Percentiles rank a stretch among this genome's conserved stretches.
These are phyloP conservation scores for Saussurea involucrata DNA, from an alignment of 129 eudicot species.

Conservation along the genomic window DNA sequence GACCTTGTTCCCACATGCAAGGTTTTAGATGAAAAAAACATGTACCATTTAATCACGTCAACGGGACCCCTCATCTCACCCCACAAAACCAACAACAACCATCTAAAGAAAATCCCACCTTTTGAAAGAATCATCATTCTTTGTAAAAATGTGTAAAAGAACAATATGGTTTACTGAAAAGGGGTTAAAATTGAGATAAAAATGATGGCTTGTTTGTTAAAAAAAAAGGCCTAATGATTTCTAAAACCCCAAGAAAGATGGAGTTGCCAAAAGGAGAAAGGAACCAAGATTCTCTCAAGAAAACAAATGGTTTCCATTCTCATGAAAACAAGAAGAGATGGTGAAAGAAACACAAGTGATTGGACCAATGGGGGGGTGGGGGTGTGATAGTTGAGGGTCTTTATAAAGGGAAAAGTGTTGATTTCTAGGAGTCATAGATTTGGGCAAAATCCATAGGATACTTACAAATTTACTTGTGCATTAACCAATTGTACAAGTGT, in stretches of 20 bases:
- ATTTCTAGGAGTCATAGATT: slow-evolving; percentile 31
- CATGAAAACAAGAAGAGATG: slow-evolving; percentile 24
- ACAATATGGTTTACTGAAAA: neutral
- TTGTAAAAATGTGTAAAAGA: neutral
- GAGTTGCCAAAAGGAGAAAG: slow-evolving; percentile 41
- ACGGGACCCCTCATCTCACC: neutral
- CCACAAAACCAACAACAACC: neutral
- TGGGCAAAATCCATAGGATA: slow-evolving; percentile 31
- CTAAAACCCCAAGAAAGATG: neutral
- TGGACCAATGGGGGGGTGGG: slow-evolving; percentile 22
- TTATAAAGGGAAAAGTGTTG: slow-evolving; percentile 27
- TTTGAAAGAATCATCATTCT: neutral
- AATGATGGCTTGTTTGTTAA: neutral
- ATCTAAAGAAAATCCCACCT: neutral
- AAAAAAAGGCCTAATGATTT: neutral
- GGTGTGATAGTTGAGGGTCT: slow-evolving; percentile 24
- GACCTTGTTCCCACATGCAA: slow-evolving; percentile 65
- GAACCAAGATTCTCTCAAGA: slow-evolving; percentile 36
- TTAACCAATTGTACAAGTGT: slow-evolving; percentile 28
- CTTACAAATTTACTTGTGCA: slow-evolving; percentile 18
- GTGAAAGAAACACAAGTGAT: slow-evolving; percentile 23
- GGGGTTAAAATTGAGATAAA: neutral
- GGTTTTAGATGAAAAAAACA: slow-evolving; percentile 44
- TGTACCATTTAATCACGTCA: neutral
- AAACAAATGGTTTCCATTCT: slow-evolving; percentile 34